Percentiles rank a stretch among this genome's conserved stretches.
These are phyloP conservation scores for Geotrichum carabidarum DNA, from an alignment of 1,139 yeast genomes.

Conservation along the genomic window DNA sequence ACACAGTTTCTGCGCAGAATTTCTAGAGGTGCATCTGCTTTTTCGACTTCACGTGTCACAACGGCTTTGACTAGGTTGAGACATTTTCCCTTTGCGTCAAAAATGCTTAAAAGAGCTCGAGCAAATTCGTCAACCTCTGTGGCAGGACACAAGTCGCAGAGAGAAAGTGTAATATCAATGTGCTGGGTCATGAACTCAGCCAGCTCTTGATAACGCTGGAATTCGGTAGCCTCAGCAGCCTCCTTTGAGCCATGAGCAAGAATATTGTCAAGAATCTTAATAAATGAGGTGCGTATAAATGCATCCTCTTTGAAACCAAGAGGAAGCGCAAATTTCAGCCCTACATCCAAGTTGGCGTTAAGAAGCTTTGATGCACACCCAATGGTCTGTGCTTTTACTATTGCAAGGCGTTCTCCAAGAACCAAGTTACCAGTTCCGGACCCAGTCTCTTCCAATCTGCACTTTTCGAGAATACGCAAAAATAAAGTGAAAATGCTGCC, in stretches of 20 bases:
- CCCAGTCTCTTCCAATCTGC: constrained; percentile 34
- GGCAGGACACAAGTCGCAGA: constrained; percentile 48
- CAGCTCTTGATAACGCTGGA: constrained; percentile 34
- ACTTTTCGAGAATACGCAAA: constrained; percentile 66
- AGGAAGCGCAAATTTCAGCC: constrained; percentile 70
- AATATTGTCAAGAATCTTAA: constrained; percentile 70
- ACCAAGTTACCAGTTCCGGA: constrained; percentile 14
- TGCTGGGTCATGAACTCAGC: constrained; percentile 29
- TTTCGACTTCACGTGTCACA: constrained; percentile 57
- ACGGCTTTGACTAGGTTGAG: constrained; percentile 56
- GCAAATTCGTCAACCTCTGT: constrained; percentile 72
- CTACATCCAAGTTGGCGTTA: constrained; percentile 70
- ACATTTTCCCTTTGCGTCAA: constrained; percentile 50
- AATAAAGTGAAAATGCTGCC: constrained; percentile 68
- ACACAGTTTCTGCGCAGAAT: constrained; percentile 77
- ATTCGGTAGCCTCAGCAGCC: constrained; percentile 24
- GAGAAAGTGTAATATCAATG: constrained; percentile 24
- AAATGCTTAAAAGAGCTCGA: constrained; percentile 56
- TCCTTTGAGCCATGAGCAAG: constrained; percentile 42
- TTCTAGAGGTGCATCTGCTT: constrained; percentile 61
- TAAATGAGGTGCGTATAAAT: constrained; percentile 62
- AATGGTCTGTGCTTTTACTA: constrained; percentile 62
- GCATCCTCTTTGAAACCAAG: constrained; percentile 69
- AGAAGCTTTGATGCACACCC: constrained; percentile 63
- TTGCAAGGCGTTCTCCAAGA: constrained; percentile 45